Evolutionary conservation across 768 basidiomycete genomes (phyloP).

Genomic region (Lenzites betulinus): DNA sequence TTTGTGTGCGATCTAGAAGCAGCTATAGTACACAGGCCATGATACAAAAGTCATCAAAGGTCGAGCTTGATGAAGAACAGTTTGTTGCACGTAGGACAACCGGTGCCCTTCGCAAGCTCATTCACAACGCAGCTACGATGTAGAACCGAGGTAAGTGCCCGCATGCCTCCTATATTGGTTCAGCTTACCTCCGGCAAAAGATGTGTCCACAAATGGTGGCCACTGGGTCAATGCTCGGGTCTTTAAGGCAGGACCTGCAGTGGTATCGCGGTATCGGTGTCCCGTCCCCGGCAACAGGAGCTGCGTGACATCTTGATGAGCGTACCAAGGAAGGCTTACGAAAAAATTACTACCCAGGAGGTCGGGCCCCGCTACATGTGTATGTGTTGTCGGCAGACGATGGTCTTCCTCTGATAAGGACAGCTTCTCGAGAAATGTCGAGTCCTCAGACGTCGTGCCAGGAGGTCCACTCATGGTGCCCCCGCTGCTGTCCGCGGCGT

Average conservation of each 20-base stretch:
- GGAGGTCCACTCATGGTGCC: no score
- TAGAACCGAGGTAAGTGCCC: no score
- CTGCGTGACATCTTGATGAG: neutral
- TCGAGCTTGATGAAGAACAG: constrained; percentile 1
- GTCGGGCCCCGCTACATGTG: no score
- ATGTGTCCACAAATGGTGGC: neutral
- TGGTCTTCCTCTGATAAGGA: no score
- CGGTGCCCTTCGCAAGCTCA: neutral
- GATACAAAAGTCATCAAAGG: neutral
- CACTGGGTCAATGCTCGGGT: neutral
- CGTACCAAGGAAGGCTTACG: no score
- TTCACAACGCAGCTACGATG: neutral
- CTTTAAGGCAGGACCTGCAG: neutral
- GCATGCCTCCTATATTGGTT: no score
- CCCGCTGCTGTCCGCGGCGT: no score
- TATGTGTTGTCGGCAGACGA: no score
- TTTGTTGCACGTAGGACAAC: neutral
- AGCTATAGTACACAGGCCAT: neutral
- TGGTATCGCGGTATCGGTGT: neutral
- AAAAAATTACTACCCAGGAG: no score
- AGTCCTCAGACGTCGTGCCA: no score
- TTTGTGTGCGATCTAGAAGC: neutral
- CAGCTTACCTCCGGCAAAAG: neutral
- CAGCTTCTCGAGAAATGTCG: no score
- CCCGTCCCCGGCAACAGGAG: neutral